Evolutionary conservation across 208 protist genomes (phyloP).

Genomic region (Leishmania braziliensis): DNA sequence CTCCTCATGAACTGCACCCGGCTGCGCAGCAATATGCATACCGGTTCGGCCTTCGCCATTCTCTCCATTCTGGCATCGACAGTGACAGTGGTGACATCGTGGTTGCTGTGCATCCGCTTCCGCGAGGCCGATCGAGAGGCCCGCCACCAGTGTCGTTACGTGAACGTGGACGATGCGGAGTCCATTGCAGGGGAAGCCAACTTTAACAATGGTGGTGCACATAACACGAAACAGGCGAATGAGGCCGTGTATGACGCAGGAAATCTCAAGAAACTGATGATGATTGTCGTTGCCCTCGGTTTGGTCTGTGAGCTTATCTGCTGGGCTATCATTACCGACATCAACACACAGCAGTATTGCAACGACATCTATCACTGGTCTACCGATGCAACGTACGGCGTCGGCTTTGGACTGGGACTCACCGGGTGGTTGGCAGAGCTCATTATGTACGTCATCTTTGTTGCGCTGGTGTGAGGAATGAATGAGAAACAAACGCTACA

Average conservation of each 20-base stretch:
- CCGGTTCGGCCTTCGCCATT: conserved; percentile 78
- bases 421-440: conserved; percentile 57
- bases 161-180: conserved; percentile 12
- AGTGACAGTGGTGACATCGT: conserved; percentile 26
- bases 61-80: conserved; percentile 57
- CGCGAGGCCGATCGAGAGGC: conserved; percentile 19
- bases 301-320: conserved; percentile 63
- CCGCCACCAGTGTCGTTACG: conserved; percentile 16
- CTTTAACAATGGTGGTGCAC: background rate
- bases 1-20: conserved; percentile 36
- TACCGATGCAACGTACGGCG: conserved; percentile 50
- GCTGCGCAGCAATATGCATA: conserved; percentile 36
- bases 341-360: conserved; percentile 42
- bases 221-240: conserved; percentile 13
- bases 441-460: conserved; percentile 38
- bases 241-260: conserved; percentile 29
- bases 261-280: conserved; percentile 48
- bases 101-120: conserved; percentile 49
- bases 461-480: conserved; percentile 25
- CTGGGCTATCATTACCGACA: conserved; percentile 54
- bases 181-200: background rate
- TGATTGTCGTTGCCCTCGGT: conserved; percentile 26
- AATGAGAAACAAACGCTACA: background rate
- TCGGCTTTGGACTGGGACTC: conserved; percentile 68
- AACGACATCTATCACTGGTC: conserved; percentile 28